These are phyloP conservation scores for Platanthera zijinensis DNA, from an alignment of 106 monocot species.

Conservation along the genomic window DNA sequence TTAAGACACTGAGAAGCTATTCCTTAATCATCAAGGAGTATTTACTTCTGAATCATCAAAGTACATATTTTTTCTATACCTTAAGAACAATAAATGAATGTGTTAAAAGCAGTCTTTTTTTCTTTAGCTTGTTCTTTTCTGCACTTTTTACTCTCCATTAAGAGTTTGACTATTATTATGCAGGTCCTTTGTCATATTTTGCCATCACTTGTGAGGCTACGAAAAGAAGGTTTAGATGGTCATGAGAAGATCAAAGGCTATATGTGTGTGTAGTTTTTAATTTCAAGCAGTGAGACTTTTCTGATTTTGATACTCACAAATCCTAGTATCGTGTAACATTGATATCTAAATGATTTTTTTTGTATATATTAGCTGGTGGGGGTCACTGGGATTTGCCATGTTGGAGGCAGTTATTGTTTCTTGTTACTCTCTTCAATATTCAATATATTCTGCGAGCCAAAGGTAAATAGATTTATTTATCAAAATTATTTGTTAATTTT, in stretches of 20 bases:
- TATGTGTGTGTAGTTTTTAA: slow-evolving; percentile 86
- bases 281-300: slow-evolving; percentile 55
- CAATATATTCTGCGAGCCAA: slow-evolving; percentile 77
- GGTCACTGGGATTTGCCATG: slow-evolving; percentile 77
- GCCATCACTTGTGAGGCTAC: slow-evolving; percentile 84
- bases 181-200: slow-evolving; percentile 84
- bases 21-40: background rate
- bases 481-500: background rate
- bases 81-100: background rate
- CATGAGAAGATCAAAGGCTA: slow-evolving; percentile 99
- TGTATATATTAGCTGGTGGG: slow-evolving; percentile 75
- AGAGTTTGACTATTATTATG: background rate
- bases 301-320: slow-evolving; percentile 6
- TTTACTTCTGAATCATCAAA: background rate
- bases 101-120: background rate
- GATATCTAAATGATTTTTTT: background rate
- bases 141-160: background rate
- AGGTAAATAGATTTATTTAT: slow-evolving; percentile 23
- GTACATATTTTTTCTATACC: background rate
- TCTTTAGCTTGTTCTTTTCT: background rate
- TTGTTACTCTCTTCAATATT: slow-evolving; percentile 86
- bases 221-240: slow-evolving; percentile 98
- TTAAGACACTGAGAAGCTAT: background rate
- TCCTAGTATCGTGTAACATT: background rate
- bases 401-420: slow-evolving; percentile 74